Evolutionary conservation across 208 protist genomes (phyloP).

Genomic region (Trypanosoma melophagium): DNA sequence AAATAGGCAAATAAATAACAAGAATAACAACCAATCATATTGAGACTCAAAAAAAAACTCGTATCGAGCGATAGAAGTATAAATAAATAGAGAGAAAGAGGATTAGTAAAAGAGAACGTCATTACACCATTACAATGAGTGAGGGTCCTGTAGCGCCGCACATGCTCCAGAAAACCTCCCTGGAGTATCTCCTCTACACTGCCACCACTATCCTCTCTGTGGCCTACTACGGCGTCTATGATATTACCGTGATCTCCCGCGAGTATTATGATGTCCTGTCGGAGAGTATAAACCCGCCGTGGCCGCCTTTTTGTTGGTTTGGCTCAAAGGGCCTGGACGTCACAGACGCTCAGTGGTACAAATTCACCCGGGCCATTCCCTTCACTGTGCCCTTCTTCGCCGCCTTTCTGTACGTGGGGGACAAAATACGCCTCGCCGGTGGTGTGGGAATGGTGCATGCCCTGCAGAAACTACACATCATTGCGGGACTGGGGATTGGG

Average conservation of each 20-base stretch:
- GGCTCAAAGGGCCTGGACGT: slow-evolving; percentile 63
- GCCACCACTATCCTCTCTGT: slow-evolving; percentile 24
- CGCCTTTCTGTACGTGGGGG: slow-evolving; percentile 42
- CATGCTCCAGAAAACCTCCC: slow-evolving; percentile 30
- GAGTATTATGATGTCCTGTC: slow-evolving; percentile 35
- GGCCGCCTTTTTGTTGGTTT: slow-evolving; percentile 43
- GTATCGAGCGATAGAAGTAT: no score
- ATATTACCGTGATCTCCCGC: slow-evolving; percentile 34
- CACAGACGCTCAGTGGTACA: slow-evolving; percentile 66
- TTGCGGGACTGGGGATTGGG: slow-evolving; percentile 36
- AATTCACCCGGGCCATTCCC: slow-evolving; percentile 48
- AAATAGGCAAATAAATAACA: no score
- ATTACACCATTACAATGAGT: not conserved
- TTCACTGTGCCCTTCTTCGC: slow-evolving; percentile 36
- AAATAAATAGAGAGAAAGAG: no score
- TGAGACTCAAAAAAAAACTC: no score
- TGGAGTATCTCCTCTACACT: slow-evolving; percentile 39
- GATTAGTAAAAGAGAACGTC: not conserved
- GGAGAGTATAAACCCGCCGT: slow-evolving; percentile 35
- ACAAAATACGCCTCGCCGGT: slow-evolving; percentile 2
- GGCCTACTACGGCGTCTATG: slow-evolving; percentile 32
- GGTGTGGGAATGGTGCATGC: not conserved
- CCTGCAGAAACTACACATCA: slow-evolving; percentile 45
- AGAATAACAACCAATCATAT: no score
- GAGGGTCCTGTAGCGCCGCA: not conserved